Evolutionary conservation across 768 basidiomycete species (phyloP).

Genomic region (Lactifluus rugatus): DNA sequence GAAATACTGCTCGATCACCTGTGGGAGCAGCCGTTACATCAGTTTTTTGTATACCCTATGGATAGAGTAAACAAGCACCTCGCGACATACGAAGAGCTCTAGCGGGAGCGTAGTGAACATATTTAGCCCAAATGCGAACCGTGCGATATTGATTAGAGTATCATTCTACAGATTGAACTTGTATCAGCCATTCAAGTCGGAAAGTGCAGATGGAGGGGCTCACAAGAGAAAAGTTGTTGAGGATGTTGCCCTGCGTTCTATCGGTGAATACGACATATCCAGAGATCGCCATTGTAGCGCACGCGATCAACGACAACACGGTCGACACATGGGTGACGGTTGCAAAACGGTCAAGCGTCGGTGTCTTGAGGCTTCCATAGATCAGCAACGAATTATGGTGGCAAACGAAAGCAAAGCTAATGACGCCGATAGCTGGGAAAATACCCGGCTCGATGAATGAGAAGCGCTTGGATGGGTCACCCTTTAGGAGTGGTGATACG

Average conservation of each 20-base stretch:
- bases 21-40: neutral
- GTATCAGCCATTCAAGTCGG: neutral
- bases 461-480: slow-evolving; percentile 64
- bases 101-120: slow-evolving; percentile 98
- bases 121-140: slow-evolving; percentile 89
- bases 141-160: slow-evolving; percentile 87
- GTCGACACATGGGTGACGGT: slow-evolving; percentile 91
- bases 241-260: slow-evolving; percentile 88
- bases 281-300: slow-evolving; percentile 72
- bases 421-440: slow-evolving; percentile 95
- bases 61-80: slow-evolving; percentile 37
- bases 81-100: slow-evolving; percentile 94
- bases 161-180: slow-evolving; percentile 43
- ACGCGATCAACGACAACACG: slow-evolving; percentile 72
- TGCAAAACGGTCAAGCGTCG: slow-evolving; percentile 89
- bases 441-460: slow-evolving; percentile 71
- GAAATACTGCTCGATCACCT: slow-evolving; percentile 95
- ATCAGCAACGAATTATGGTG: slow-evolving; percentile 97
- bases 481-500: slow-evolving; percentile 62
- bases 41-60: neutral
- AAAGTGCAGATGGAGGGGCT: slow-evolving; percentile 18
- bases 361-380: slow-evolving; percentile 86
- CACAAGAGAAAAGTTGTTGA: slow-evolving; percentile 87
- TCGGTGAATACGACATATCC: slow-evolving; percentile 86
- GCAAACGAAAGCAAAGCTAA: slow-evolving; percentile 93